Evolutionary conservation across 2,329 filamentous ascomycete genomes (phyloP).

Genomic region (Aspergillus chevalieri): DNA sequence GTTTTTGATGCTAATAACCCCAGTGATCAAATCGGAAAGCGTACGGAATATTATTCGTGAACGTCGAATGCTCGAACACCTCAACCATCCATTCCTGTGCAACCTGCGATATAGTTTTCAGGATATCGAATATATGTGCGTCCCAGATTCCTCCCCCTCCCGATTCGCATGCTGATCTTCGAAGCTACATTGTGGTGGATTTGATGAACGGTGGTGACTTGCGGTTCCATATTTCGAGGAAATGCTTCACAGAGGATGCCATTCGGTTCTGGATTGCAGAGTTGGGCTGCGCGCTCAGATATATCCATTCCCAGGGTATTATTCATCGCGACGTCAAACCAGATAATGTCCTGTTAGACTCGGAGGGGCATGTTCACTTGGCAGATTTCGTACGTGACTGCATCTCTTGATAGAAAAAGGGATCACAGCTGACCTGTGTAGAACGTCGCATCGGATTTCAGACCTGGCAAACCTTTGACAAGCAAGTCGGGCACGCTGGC

Average conservation of each 20-base stretch:
- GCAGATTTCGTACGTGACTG: conserved; percentile 77
- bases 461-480: conserved; percentile 72
- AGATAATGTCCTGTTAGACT: conserved; percentile 82
- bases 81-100: conserved; percentile 96
- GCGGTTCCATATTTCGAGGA: conserved; percentile 94
- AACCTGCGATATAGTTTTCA: conserved; percentile 99
- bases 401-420: neutral
- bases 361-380: conserved; percentile 89
- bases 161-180: conserved; percentile 16
- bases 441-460: conserved; percentile 95
- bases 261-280: conserved; percentile 96
- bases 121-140: conserved; percentile 96
- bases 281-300: conserved; percentile 81
- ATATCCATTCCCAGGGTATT: conserved; percentile 79
- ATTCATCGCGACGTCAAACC: conserved; percentile 90
- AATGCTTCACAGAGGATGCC: conserved; percentile 95
- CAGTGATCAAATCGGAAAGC: conserved; percentile 94
- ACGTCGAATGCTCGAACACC: conserved; percentile 92
- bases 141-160: conserved; percentile 1
- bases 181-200: conserved; percentile 85
- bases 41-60: conserved; percentile 98
- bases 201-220: conserved; percentile 96
- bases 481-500: conserved; percentile 96
- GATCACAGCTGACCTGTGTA: conserved; percentile 31
- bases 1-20: neutral